Evolutionary conservation across 768 basidiomycete species (phyloP), one percentile per base, ranked within the genome.

Genomic region (Gelatoporia subvermispora): DNA sequence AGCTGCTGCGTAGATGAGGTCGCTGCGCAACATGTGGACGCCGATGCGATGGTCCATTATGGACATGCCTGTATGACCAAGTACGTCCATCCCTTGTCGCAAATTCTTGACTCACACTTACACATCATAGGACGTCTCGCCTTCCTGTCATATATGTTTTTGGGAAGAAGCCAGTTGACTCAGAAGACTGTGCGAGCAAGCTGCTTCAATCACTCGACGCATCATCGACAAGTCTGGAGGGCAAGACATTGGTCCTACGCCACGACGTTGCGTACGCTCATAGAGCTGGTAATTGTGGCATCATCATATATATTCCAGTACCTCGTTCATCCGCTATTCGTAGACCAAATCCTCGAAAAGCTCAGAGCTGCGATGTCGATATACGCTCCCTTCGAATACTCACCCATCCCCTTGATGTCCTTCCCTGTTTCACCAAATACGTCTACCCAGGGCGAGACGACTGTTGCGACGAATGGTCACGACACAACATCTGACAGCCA

Each of bases 1-100:
- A 93, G 94, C 59, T 99, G 96, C 60, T 98, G 96, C 62, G 92
- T 95, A 2, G 96, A 99, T 60, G 91, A 97, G 57, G 87, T 98
- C 4, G 88, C 93, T 4, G 93, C 95, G 3, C 85, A 93, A 58
- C 96, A 99, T 60, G 84, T 93, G 40, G 83, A 93, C 54, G 92
- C 93, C 0, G 90, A 97, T 61, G 81, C 84, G 8, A 76, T 96
- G 53, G 84, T 99, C 2, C 95, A 99, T 60, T 97, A 96, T 60
- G 95, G 95, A 2, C 89, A 96, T 70, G 93, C 95, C 0, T 99
- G 96, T 65, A 79, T 97, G 73, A 92, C 88, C 63, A 81, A 84
- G 93, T 95, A 57, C 54, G 91, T 73, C 28, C n/a, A n/a, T n/a
- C n/a, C n/a, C n/a, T n/a, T n/a, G n/a, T n/a, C n/a, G n/a, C n/a